Evolutionary conservation across 805 yeast species (phyloP), one percentile per base, ranked within the genome.

Genomic region (Starmerella potacharoeniae): DNA sequence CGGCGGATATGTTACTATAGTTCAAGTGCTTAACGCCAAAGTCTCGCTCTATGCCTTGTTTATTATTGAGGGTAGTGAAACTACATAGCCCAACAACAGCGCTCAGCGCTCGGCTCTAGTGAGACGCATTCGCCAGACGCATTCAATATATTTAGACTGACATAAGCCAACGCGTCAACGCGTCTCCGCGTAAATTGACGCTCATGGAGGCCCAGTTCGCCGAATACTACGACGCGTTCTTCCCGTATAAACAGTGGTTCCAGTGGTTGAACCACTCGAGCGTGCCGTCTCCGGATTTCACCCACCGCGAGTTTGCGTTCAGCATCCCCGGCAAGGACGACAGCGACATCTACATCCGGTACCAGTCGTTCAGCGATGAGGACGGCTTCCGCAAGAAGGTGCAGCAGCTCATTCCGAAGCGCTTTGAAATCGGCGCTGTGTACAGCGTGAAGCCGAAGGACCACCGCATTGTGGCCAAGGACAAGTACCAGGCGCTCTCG

Each of bases 381-480:
- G 85, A 80, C 44, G 95, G 86, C 48, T 87, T 93, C 71, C 86
- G 85, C 65, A 72, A 77, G n/a, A 80, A 86, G 11, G 91, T 90
- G 4, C 75, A 83, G 22, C 75, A 72, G 49, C 78, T 87, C 14
- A 80, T 81, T 56, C 98, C 98, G 0, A 81, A 85, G 37, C 82
- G 98, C 68, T 93, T 93, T 66, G 98, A 93, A 71, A 78, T 93
- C 50, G 98, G 98, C 35, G 96, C 97, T 0, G 83, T 89, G 4
- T 93, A 89, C 66, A 77, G 87, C 1, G 82, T 84, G 14, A 87
- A 86, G 59, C 98, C 97, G n/a, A 81, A 80, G 55, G 86, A 88
- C 56, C 76, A 95, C 52, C 90, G 86, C 64, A 75, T 81, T 8
- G 73, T 88, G 14, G 80, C 95, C 17, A 86, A 86, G 62, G 76